phyloP scores from a whole-genome alignment of 2,329 filamentous ascomycete genomes.

The Nigrospora sphaerica region DNA sequence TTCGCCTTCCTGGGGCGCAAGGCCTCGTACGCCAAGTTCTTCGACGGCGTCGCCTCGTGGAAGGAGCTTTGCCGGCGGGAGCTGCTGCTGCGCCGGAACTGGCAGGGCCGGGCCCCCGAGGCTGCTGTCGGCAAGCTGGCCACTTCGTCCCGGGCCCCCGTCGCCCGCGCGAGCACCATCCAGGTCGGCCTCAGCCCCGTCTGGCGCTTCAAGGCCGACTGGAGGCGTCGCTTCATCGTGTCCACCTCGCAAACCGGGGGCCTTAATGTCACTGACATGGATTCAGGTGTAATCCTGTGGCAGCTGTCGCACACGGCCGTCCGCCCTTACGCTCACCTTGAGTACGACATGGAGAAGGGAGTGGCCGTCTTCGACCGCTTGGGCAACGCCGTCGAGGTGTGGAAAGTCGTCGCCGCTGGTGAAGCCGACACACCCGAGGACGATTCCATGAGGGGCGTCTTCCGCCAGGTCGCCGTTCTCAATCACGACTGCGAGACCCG shows the following conservation, averaged over 20 bases:
- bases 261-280: conserved; percentile 37
- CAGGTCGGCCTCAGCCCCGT: conserved; percentile 31
- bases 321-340: conserved; percentile 35
- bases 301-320: conserved; percentile 21
- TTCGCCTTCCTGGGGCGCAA: background rate
- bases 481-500: conserved; percentile 33
- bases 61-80: conserved; percentile 35
- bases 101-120: conserved; percentile 23
- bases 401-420: conserved; percentile 20
- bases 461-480: conserved; percentile 29
- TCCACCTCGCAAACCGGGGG: conserved; percentile 37
- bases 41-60: conserved; percentile 27
- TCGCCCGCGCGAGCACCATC: conserved; percentile 28
- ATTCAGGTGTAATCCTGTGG: conserved; percentile 32
- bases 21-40: conserved; percentile 23
- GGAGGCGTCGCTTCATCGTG: conserved; percentile 35
- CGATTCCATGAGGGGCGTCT: conserved; percentile 22
- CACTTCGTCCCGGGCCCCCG: conserved; percentile 15
- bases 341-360: conserved; percentile 38
- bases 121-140: conserved; percentile 22
- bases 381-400: conserved; percentile 36
- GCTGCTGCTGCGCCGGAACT: conserved; percentile 29
- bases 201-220: conserved; percentile 38
- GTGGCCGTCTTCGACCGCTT: conserved; percentile 35
- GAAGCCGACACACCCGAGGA: conserved; percentile 20